Evolutionary conservation across 441 rosid genomes (phyloP).

Genomic region (Arabidopsis lyrata): DNA sequence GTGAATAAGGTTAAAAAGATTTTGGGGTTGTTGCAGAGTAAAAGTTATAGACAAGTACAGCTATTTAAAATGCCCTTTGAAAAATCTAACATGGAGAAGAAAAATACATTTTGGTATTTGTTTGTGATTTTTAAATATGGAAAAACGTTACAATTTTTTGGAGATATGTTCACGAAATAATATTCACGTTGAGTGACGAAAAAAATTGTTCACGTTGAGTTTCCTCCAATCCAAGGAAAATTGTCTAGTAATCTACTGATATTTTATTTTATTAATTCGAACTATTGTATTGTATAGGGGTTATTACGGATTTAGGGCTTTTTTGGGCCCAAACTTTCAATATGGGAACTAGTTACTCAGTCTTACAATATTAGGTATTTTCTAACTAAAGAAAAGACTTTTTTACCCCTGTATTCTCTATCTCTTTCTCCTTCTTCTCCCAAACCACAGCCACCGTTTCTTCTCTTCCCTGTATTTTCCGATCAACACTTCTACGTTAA

Average conservation of each 20-base stretch:
- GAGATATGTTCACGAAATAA: background rate
- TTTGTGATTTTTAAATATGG: background rate
- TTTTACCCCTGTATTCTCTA: too few species aligned
- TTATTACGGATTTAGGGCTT: too few species aligned
- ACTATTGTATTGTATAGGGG: background rate
- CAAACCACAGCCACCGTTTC: too few species aligned
- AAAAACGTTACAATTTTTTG: background rate
- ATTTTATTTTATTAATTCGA: background rate
- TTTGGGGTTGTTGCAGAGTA: constrained; percentile 18
- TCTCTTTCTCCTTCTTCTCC: too few species aligned
- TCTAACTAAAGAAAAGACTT: too few species aligned
- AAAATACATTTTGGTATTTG: background rate
- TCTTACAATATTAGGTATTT: too few species aligned
- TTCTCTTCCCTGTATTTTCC: too few species aligned
- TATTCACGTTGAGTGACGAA: background rate
- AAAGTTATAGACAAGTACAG: constrained; percentile 22
- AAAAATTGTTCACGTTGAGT: background rate
- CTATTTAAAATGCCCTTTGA: background rate
- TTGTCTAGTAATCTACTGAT: too few species aligned
- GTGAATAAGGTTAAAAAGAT: constrained; percentile 10
- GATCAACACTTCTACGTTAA: too few species aligned
- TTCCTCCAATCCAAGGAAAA: too few species aligned
- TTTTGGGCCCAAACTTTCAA: too few species aligned
- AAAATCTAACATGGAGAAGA: background rate
- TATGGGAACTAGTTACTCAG: too few species aligned